These are phyloP conservation scores for Sugiyamaella mastotermitis DNA, from an alignment of 805 yeast genomes.

Conservation along the genomic window DNA sequence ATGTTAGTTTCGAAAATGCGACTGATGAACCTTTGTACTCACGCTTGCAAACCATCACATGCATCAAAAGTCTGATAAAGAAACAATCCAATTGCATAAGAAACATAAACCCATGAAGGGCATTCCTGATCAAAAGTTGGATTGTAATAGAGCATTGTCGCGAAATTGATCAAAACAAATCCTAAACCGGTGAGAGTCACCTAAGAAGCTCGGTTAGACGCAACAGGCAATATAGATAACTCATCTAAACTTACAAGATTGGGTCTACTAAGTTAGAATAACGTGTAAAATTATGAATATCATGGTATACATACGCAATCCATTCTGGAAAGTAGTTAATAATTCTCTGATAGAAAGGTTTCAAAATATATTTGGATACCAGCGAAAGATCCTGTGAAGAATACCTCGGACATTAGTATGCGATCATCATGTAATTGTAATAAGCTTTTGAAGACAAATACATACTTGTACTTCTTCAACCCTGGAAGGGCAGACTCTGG, in stretches of 20 bases:
- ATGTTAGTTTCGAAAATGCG: slow-evolving; percentile 12
- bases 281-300: slow-evolving; percentile 2
- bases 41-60: slow-evolving; percentile 95
- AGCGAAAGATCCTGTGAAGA: slow-evolving; percentile 73
- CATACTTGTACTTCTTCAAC: slow-evolving; percentile 47
- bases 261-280: slow-evolving; percentile 8
- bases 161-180: slow-evolving; percentile 60
- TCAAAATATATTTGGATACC: slow-evolving; percentile 65
- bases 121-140: slow-evolving; percentile 53
- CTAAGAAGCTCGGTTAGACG: slow-evolving; percentile 45
- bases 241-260: slow-evolving; percentile 15
- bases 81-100: slow-evolving; percentile 77
- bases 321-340: slow-evolving; percentile 70
- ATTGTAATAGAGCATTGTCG: slow-evolving; percentile 64
- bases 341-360: slow-evolving; percentile 75
- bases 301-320: slow-evolving; percentile 53
- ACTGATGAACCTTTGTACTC: no score
- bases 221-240: background rate
- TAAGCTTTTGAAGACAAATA: slow-evolving; percentile 6
- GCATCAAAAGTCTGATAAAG: slow-evolving; percentile 95
- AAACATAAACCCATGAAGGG: slow-evolving; percentile 72
- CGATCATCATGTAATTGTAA: background rate
- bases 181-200: slow-evolving; percentile 75
- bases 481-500: slow-evolving; percentile 47
- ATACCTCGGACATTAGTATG: slow-evolving; percentile 22